Conservation (phyloP, 768 basidiomycete genomes). For the Agaricus sinodeliciosus region DNA sequence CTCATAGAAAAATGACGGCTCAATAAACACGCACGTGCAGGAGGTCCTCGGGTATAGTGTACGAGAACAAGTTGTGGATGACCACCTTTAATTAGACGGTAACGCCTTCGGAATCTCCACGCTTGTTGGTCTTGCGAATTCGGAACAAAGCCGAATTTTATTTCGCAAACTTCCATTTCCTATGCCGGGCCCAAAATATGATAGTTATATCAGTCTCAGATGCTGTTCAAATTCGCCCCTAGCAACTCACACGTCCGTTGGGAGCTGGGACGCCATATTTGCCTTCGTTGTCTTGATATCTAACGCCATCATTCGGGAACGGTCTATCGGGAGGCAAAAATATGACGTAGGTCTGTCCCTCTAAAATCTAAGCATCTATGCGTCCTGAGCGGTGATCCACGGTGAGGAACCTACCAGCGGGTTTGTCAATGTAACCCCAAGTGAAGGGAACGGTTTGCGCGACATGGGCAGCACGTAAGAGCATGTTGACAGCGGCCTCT, state of each 20-base stretch:
- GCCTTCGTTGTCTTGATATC: conserved; percentile 68
- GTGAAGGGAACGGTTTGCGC: conserved; percentile 56
- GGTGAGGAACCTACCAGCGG: conserved; percentile 43
- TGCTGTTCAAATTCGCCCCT: background rate
- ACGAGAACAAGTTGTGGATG: conserved; percentile 68
- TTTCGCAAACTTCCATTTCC: conserved; percentile 76
- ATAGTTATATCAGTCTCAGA: conserved; percentile 1
- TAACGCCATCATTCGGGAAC: conserved; percentile 73
- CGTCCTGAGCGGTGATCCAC: background rate
- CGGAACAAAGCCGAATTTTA: conserved; percentile 75
- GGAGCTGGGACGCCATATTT: conserved; percentile 48
- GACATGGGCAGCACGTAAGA: conserved; percentile 50
- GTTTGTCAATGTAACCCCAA: conserved; percentile 77
- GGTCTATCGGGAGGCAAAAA: conserved; percentile 52
- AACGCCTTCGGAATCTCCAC: conserved; percentile 64
- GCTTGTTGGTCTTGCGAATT: conserved; percentile 53
- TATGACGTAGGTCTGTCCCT: conserved; percentile 61
- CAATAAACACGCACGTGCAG: conserved; percentile 43
- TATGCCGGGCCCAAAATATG: conserved; percentile 19
- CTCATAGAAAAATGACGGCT: conserved; percentile 3
- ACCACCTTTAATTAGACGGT: conserved; percentile 66
- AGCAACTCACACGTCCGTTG: conserved; percentile 42
- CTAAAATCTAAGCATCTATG: conserved; percentile 24
- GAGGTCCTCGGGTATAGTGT: conserved; percentile 66
- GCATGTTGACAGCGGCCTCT: conserved; percentile 54